Base-by-base conservation (phyloP, 306 rosid species). In the Gillenia trifoliata region DNA sequence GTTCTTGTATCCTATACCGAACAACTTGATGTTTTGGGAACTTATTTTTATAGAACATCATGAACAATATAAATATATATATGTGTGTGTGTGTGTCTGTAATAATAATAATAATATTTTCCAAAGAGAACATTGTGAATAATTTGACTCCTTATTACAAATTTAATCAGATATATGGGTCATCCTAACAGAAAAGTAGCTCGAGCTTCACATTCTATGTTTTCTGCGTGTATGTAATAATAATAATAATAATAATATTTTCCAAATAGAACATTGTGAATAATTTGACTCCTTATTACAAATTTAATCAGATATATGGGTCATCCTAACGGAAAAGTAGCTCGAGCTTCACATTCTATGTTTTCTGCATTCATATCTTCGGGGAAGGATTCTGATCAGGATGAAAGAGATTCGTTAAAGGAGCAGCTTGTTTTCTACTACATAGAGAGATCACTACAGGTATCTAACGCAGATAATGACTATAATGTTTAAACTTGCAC, bases 401-500 rank as follows among this genome's bases (percentile, higher is more conserved):
- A 81, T 11, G 88, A 83, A 38, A 68, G 76, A 69, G 82, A 71
- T n/a, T 85, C 85, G 17, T 75, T 89, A 77, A 93, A 93, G 85
- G 98, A 89, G 92, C 92, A 87, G 78, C 97, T 91, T 68, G 96
- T 81, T 80, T 91, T 93, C 87, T 89, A 91, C 80, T 93, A 91
- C 77, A 71, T 90, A 25, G 86, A 88, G 74, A 86, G 91, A 84
- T 91, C 97, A 57, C 83, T 93, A 77, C 54, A 61, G 92, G 97
- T 93, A 91, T 76, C 68, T 36, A 55, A 34, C 1, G 52, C 8
- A 22, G 20, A 31, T 55, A 11, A 8, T 34, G 49, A 72, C 43
- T 56, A 41, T 59, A 52, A 62, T 75, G 29, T 38, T 75, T 64
- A 57, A 79, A 71, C 64, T 33, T 25, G 61, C 67, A 33, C 28